These are phyloP conservation scores for Saccharum officinarum DNA, from an alignment of 176 grass and related monocot genomes.

Conservation along the genomic window DNA sequence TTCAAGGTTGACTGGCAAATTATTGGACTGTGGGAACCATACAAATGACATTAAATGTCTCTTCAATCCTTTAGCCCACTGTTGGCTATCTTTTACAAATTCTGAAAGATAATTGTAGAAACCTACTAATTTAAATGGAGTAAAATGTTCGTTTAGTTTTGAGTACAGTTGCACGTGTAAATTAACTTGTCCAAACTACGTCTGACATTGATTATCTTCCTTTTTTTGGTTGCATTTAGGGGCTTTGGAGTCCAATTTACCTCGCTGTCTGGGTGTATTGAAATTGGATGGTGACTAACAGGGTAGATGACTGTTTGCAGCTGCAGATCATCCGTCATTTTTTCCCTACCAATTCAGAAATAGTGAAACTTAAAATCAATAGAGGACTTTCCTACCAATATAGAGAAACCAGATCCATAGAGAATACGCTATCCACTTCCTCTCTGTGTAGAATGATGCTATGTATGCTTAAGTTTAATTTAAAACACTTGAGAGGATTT, in stretches of 20 bases:
- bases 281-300: not conserved
- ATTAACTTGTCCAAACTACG: not conserved
- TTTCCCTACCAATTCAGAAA: not conserved
- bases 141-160: not conserved
- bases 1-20: not conserved
- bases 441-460: not conserved
- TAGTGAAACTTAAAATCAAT: not conserved
- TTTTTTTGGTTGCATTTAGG: not conserved
- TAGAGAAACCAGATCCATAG: not conserved
- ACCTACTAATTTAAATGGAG: not conserved
- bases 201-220: not conserved
- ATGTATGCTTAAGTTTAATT: not conserved
- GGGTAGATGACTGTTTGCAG: too few relatives aligned
- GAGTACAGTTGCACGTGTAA: not conserved
- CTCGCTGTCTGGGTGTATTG: not conserved
- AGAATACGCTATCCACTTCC: not conserved
- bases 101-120: not conserved
- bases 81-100: not conserved
- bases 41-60: not conserved
- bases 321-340: not conserved
- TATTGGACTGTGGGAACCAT: not conserved
- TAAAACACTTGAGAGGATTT: too few relatives aligned
- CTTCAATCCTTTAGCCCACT: not conserved
- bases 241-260: not conserved
- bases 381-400: not conserved